These are phyloP conservation scores for Diplodia intermedia DNA, from an alignment of 2,329 filamentous ascomycete species.

Conservation along the genomic window DNA sequence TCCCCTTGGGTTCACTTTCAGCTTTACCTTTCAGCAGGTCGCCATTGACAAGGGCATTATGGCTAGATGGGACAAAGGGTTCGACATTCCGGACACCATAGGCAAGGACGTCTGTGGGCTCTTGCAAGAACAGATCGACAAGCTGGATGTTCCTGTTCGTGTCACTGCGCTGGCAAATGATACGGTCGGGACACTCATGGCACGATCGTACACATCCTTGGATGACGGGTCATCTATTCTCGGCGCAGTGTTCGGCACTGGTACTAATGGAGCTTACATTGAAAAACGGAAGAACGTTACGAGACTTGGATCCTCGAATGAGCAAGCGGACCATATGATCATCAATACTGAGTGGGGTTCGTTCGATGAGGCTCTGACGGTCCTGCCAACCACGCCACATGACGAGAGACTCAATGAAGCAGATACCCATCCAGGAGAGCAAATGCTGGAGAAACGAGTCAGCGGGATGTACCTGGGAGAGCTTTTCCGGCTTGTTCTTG, in stretches of 20 bases:
- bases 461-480: slow-evolving; percentile 98
- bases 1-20: slow-evolving; percentile 94
- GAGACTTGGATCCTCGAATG: slow-evolving; percentile 55
- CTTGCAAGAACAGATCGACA: slow-evolving; percentile 78
- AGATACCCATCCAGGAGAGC: slow-evolving; percentile 54
- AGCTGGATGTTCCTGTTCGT: slow-evolving; percentile 80
- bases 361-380: slow-evolving; percentile 91
- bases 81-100: slow-evolving; percentile 91
- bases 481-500: slow-evolving; percentile 78
- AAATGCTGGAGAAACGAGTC: slow-evolving; percentile 97
- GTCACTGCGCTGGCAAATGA: slow-evolving; percentile 89
- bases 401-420: slow-evolving; percentile 54
- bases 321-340: slow-evolving; percentile 63
- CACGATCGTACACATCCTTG: slow-evolving; percentile 85
- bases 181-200: slow-evolving; percentile 89
- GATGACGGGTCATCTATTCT: slow-evolving; percentile 70
- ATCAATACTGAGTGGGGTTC: slow-evolving; percentile 99
- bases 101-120: slow-evolving; percentile 88
- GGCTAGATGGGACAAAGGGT: slow-evolving; percentile 97
- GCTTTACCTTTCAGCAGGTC: slow-evolving; percentile 90
- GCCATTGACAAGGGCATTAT: slow-evolving; percentile 92
- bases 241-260: slow-evolving; percentile 92
- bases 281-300: slow-evolving; percentile 81
- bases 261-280: slow-evolving; percentile 95
- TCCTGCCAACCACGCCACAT: slow-evolving; percentile 81